Percentiles rank a stretch among this genome's conserved stretches.
Evolutionary conservation across 31 red algal species (phyloP).

Genomic region (Porphyra umbilicalis): DNA sequence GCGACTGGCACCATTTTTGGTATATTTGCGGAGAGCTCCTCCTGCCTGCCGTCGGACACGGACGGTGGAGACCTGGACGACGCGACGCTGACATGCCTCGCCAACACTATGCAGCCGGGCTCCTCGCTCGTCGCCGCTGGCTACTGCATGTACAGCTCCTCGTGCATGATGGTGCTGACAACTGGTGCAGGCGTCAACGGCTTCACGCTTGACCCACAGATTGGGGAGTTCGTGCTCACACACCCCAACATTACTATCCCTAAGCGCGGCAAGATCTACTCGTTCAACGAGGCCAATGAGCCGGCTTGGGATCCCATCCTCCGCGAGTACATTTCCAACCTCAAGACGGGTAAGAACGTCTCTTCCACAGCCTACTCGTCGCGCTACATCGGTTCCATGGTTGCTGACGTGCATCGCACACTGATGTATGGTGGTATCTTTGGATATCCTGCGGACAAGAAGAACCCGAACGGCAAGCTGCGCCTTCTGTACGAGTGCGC

Average conservation of each 20-base stretch:
- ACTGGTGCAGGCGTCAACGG: constrained; percentile 84
- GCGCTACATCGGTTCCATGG: constrained; percentile 87
- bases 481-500: constrained; percentile 89
- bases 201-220: constrained; percentile 90
- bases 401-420: constrained; percentile 91
- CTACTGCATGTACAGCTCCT: constrained; percentile 92
- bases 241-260: constrained; percentile 89
- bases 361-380: constrained; percentile 58
- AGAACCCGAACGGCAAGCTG: constrained; percentile 94
- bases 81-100: constrained; percentile 59
- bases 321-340: constrained; percentile 55
- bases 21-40: constrained; percentile 61
- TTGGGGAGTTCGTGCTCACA: constrained; percentile 94
- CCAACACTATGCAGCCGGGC: constrained; percentile 92
- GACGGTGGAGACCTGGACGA: constrained; percentile 56
- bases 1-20: constrained; percentile 97
- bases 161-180: constrained; percentile 87
- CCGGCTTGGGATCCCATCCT: constrained; percentile 73
- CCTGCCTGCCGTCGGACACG: constrained; percentile 57
- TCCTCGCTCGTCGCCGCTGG: constrained; percentile 78
- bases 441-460: constrained; percentile 88
- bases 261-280: constrained; percentile 80
- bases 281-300: constrained; percentile 95
- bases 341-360: constrained; percentile 49
- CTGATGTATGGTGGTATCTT: constrained; percentile 94